Percentiles rank a stretch among this genome's conserved stretches.
These are phyloP conservation scores for Grifola frondosa DNA, from an alignment of 1,284 basidiomycete species.

Conservation along the genomic window DNA sequence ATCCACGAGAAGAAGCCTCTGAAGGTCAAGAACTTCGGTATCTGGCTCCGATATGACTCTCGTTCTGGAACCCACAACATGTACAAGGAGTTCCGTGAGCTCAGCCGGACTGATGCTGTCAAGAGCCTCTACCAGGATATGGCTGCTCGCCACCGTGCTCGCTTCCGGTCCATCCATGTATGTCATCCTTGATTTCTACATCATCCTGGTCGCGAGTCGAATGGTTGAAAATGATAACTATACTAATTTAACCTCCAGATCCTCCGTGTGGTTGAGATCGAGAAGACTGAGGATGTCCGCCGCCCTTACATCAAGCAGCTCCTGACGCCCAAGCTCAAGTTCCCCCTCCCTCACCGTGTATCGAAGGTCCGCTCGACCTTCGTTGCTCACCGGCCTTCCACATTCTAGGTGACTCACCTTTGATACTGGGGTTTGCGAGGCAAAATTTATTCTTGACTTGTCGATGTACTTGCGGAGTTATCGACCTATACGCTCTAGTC, in stretches of 20 bases:
- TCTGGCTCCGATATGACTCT: conserved; percentile 99
- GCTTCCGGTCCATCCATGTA: conserved; percentile 98
- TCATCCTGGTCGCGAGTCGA: too few species aligned
- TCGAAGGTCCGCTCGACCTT: conserved; percentile 71
- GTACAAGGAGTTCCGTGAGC: conserved; percentile 98
- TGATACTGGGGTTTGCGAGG: conserved; percentile 3
- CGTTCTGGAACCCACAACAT: conserved; percentile 98
- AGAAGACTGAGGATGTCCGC: conserved; percentile 91
- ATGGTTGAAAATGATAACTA: conserved; percentile 4
- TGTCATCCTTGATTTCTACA: conserved; percentile 35
- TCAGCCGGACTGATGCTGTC: conserved; percentile 93
- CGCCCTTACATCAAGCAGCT: conserved; percentile 98
- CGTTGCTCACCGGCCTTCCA: conserved; percentile 68
- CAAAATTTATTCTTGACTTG: conserved; percentile 16
- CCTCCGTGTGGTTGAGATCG: conserved; percentile 90
- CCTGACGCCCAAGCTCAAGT: conserved; percentile 86
- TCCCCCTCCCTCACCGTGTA: conserved; percentile 96
- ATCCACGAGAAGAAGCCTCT: conserved; percentile 96
- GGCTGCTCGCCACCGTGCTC: conserved; percentile 98
- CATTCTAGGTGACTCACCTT: conserved; percentile 44
- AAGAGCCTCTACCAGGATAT: conserved; percentile 99
- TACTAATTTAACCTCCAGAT: conserved; percentile 50
- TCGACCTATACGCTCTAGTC: too few species aligned
- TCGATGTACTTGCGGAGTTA: too few species aligned
- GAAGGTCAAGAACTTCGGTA: conserved; percentile 99